Evolutionary conservation across 1,139 yeast genomes (phyloP).

Genomic region (Sugiyamaella grinbergsii): DNA sequence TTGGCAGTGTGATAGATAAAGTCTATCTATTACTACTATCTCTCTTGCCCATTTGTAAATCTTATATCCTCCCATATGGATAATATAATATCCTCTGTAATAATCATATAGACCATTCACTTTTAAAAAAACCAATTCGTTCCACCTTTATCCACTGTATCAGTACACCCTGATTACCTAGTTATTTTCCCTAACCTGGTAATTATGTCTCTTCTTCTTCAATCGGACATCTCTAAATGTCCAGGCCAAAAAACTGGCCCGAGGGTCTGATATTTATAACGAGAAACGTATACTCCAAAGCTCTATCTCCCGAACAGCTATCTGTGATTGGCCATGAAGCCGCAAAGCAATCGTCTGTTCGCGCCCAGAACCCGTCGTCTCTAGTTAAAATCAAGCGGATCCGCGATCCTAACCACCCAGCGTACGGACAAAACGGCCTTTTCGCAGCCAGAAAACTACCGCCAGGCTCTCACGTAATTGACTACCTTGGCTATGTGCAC

Average conservation of each 20-base stretch:
- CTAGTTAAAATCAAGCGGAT: slow-evolving; percentile 32
- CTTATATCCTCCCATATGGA: too few species aligned
- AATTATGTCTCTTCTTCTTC: too few species aligned
- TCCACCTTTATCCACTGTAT: too few species aligned
- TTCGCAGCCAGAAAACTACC: slow-evolving; percentile 34
- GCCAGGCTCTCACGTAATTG: slow-evolving; percentile 33
- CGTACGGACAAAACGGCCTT: slow-evolving; percentile 36
- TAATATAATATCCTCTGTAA: too few species aligned
- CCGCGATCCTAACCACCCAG: slow-evolving; percentile 34
- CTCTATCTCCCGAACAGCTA: slow-evolving; percentile 23
- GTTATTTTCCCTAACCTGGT: too few species aligned
- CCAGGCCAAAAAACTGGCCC: slow-evolving; percentile 31
- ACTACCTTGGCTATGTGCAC: slow-evolving; percentile 37
- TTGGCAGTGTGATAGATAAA: too few species aligned
- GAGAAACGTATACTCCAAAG: slow-evolving; percentile 28
- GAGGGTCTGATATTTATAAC: slow-evolving; percentile 24
- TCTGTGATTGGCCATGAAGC: slow-evolving; percentile 23
- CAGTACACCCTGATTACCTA: too few species aligned
- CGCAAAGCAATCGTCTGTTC: slow-evolving; percentile 9
- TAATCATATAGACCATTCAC: too few species aligned
- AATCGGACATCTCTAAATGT: too few species aligned
- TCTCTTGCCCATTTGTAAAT: too few species aligned
- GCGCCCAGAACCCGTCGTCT: slow-evolving; percentile 24
- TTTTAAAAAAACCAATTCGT: too few species aligned
- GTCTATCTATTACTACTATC: too few species aligned